Evolutionary conservation across 2,329 filamentous ascomycete species (phyloP).

Genomic region (Hortaea werneckii): DNA sequence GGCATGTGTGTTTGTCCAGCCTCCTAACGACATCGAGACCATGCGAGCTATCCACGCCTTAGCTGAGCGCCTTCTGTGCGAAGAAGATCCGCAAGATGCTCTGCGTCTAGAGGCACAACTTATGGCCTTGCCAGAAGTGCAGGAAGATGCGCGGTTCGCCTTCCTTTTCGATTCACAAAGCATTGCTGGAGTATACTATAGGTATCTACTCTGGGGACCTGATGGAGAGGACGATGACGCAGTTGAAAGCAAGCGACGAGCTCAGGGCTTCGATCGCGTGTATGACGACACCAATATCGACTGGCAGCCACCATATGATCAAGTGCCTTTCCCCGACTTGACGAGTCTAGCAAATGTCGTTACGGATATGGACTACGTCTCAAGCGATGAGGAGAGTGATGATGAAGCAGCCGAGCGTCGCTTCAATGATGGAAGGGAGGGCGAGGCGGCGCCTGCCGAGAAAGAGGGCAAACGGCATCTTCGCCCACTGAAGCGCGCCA

Average conservation of each 20-base stretch:
- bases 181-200: slow-evolving; percentile 76
- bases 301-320: slow-evolving; percentile 67
- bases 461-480: slow-evolving; percentile 48
- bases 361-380: slow-evolving; percentile 76
- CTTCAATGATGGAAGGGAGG: slow-evolving; percentile 30
- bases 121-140: slow-evolving; percentile 76
- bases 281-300: slow-evolving; percentile 67
- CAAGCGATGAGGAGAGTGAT: slow-evolving; percentile 72
- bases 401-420: slow-evolving; percentile 40
- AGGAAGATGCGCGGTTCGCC: slow-evolving; percentile 79
- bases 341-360: slow-evolving; percentile 69
- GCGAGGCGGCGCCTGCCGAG: slow-evolving; percentile 24
- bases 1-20: slow-evolving; percentile 40
- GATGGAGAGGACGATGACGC: slow-evolving; percentile 21
- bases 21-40: slow-evolving; percentile 67
- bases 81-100: slow-evolving; percentile 41
- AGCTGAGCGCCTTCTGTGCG: slow-evolving; percentile 65
- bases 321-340: slow-evolving; percentile 50
- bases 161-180: slow-evolving; percentile 87
- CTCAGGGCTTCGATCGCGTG: slow-evolving; percentile 19
- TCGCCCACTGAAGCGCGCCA: slow-evolving; percentile 73
- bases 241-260: slow-evolving; percentile 35
- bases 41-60: slow-evolving; percentile 81
- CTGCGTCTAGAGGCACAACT: slow-evolving; percentile 84
- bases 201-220: slow-evolving; percentile 67